Percentiles rank a stretch among this genome's conserved stretches.
These are phyloP conservation scores for Fusarium sp. DNA, from an alignment of 2,329 filamentous ascomycete genomes.

Conservation along the genomic window DNA sequence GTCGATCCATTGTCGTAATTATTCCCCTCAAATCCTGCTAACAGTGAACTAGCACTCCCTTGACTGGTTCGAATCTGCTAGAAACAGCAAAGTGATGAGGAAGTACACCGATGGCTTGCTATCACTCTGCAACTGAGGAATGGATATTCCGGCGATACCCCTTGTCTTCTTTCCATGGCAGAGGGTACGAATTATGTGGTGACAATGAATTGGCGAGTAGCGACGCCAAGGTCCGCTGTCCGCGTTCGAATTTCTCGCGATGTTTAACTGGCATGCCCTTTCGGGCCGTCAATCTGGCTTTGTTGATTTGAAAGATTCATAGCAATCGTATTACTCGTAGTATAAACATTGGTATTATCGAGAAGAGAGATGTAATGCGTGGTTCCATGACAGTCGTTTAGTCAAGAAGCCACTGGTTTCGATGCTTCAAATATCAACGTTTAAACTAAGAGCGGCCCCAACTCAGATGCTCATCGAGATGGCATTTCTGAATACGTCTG, in stretches of 20 bases:
- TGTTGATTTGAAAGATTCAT: background rate
- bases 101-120: background rate
- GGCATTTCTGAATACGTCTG: background rate
- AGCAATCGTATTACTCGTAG: accelerated
- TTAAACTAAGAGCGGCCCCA: background rate
- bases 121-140: background rate
- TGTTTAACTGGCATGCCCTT: background rate
- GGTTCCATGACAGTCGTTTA: background rate
- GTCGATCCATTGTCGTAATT: background rate
- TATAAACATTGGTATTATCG: too few relatives aligned
- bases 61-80: background rate
- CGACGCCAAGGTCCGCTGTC: too few relatives aligned
- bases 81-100: background rate
- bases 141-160: background rate
- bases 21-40: background rate
- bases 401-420: background rate
- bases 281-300: background rate
- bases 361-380: background rate
- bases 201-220: background rate
- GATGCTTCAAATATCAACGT: background rate
- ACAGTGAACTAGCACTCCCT: background rate
- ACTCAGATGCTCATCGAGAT: background rate
- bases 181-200: too few relatives aligned
- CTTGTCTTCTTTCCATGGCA: background rate
- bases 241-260: too few relatives aligned